These are phyloP conservation scores for Hyaloscypha hepaticicola DNA, from an alignment of 495 filamentous ascomycete genomes.

Conservation along the genomic window DNA sequence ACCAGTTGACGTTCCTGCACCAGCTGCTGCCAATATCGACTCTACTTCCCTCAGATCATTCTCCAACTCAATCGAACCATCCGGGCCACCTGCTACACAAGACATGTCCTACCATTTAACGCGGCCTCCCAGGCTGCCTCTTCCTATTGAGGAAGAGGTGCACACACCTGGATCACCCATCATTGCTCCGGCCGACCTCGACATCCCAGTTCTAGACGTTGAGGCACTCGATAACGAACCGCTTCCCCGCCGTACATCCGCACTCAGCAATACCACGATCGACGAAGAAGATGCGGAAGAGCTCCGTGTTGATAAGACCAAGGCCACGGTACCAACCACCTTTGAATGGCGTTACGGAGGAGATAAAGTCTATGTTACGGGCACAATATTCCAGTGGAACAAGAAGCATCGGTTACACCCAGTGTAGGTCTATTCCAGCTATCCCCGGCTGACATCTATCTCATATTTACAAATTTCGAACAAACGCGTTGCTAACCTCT, in stretches of 20 bases:
- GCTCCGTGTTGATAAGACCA: conserved; percentile 62
- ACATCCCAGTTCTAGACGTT: conserved; percentile 51
- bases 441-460: background rate
- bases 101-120: conserved; percentile 61
- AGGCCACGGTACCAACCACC: conserved; percentile 69
- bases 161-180: conserved; percentile 87
- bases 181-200: conserved; percentile 61
- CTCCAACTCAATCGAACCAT: conserved; percentile 35
- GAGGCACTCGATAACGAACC: conserved; percentile 43
- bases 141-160: conserved; percentile 87
- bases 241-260: conserved; percentile 57
- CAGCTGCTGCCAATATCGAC: conserved; percentile 26
- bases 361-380: conserved; percentile 90
- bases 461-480: background rate
- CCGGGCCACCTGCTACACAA: conserved; percentile 40
- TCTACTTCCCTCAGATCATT: conserved; percentile 28
- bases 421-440: conserved; percentile 58
- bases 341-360: conserved; percentile 80
- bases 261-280: conserved; percentile 65
- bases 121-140: conserved; percentile 80
- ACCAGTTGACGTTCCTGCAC: conserved; percentile 51
- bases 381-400: conserved; percentile 95
- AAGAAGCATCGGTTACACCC: conserved; percentile 82
- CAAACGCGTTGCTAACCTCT: conserved; percentile 15
- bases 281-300: conserved; percentile 81